Evolutionary conservation across 495 filamentous ascomycete genomes (phyloP).

Genomic region (Daldinia bambusicola): DNA sequence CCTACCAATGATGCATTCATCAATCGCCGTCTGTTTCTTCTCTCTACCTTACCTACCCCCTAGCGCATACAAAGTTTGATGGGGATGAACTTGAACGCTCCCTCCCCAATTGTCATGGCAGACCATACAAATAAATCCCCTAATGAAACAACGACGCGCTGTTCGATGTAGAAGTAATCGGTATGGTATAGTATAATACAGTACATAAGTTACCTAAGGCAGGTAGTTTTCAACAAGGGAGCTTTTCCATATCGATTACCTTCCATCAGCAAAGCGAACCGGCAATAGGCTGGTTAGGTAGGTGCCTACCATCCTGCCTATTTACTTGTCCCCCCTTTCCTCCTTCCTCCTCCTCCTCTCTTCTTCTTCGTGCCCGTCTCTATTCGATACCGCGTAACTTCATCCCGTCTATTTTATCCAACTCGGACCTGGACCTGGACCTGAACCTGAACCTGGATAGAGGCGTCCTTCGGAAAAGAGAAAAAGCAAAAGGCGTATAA

Average conservation of each 20-base stretch:
- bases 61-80: not conserved
- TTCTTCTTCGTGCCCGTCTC: not conserved
- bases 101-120: not conserved
- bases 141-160: not conserved
- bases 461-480: not conserved
- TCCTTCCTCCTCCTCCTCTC: not conserved
- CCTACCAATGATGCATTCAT: too few species aligned
- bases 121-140: too few species aligned
- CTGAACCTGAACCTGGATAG: too few species aligned
- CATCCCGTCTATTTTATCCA: constrained; percentile 11
- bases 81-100: not conserved
- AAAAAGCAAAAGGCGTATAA: not conserved
- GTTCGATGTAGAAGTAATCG: not conserved
- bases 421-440: not conserved
- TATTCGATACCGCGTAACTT: constrained; percentile 1
- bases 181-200: not conserved
- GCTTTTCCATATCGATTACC: constrained; percentile 15
- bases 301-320: not conserved
- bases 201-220: not conserved
- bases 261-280: not conserved
- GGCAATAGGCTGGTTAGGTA: not conserved
- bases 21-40: too few species aligned
- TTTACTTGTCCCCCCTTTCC: not conserved
- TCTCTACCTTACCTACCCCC: too few species aligned
- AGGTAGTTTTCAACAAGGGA: constrained; percentile 1